Base-by-base conservation (phyloP, 1,139 yeast species). In the Candida sp. region DNA sequence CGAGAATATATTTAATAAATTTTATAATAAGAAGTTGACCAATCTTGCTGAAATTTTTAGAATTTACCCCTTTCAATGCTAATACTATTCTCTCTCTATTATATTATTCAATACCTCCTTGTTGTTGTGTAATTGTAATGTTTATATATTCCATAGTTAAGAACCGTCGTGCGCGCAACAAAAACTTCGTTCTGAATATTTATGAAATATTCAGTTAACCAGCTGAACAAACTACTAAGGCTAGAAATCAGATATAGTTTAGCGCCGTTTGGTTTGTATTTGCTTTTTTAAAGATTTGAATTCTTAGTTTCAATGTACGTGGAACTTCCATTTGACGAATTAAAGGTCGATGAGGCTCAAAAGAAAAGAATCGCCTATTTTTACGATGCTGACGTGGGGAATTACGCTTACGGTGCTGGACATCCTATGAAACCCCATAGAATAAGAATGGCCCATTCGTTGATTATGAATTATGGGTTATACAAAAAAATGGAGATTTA, bases 361-460 rank as follows among this genome's bases (percentile, higher is more conserved):
- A 72, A 71, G 55, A 72, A 70, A 49, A 54, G 78, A 42, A 73
- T 73, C 45, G 77, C 78, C 5, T 73, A 73, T 54, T 73, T 73
- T 57, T 73, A 73, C 51, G 78, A 73, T 52, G 76, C 96, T 36
- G 98, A 93, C 63, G 96, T 93, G 41, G 98, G 98, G 33, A 93
- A 93, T 68, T 93, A 91, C 65, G 96, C 97, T 38, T 93, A 93
- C 63, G 98, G 98, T 47, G 95, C 97, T 7, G 97, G 97, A 25
- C 99, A 93, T 65, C 97, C 97, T 41, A 91, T 91, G 98, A 93
- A 93, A 60, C 98, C 98, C 27, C 98, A 91, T 64, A 82, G 98
- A 63, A 91, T 93, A 73, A 85, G 98, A 81, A 91, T 91, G 98
- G 96, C 98, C 5, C 98, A 93, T 65, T 87, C 96, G 32, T 75